Conservation (phyloP, 139 green algal species). For the Chlorella ohadii region DNA sequence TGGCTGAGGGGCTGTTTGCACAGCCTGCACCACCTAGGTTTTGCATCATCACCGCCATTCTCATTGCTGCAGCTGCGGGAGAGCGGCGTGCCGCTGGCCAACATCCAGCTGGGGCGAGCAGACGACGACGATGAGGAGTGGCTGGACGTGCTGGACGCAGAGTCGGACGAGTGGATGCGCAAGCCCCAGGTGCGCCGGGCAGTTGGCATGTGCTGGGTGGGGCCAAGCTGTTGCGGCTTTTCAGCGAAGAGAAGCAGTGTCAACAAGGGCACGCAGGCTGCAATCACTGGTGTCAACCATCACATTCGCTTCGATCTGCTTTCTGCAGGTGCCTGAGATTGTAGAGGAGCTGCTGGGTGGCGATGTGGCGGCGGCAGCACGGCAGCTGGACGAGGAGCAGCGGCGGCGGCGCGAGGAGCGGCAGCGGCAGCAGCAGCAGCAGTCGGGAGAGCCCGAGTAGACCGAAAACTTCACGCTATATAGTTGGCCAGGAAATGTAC, state of each 20-base stretch:
- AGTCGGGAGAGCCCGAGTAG: no score
- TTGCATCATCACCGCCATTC: no score
- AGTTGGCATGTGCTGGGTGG: no score
- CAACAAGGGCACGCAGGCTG: neutral
- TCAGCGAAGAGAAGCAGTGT: no score
- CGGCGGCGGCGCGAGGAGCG: neutral
- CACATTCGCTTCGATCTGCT: no score
- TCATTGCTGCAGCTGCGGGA: conserved; percentile 11
- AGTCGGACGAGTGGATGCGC: neutral
- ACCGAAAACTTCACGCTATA: no score
- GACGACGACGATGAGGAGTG: conserved; percentile 4
- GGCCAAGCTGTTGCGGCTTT: no score
- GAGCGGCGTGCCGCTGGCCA: neutral
- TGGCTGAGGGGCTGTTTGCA: no score
- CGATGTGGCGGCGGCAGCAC: neutral
- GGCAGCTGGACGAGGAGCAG: neutral
- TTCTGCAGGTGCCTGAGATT: conserved; percentile 1
- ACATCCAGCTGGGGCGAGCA: conserved; percentile 14
- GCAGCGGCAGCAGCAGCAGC: no score
- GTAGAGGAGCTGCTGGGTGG: conserved; percentile 1
- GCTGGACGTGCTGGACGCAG: conserved; percentile 8
- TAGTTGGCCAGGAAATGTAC: no score
- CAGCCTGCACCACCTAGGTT: no score
- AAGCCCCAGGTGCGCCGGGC: no score
- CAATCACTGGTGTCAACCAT: neutral